Percentiles rank a stretch among this genome's conserved stretches.
These are phyloP conservation scores for Salinomyces thailandicus DNA, from an alignment of 2,329 filamentous ascomycete species.

Conservation along the genomic window DNA sequence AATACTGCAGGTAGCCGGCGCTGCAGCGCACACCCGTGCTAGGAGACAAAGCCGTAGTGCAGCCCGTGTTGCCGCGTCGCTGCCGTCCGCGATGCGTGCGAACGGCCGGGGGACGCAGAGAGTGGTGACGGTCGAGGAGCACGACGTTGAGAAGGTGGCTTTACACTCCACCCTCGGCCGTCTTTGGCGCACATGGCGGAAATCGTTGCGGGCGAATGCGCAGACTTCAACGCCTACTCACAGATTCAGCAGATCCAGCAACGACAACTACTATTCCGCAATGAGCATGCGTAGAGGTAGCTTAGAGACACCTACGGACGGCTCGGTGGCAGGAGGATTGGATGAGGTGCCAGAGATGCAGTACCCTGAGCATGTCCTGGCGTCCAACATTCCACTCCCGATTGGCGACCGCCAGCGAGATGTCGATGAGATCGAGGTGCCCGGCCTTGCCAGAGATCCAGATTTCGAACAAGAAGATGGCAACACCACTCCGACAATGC, in stretches of 20 bases:
- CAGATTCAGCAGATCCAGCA: background rate
- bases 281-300: constrained; percentile 14
- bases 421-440: constrained; percentile 69
- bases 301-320: constrained; percentile 11
- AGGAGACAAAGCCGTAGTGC: constrained; percentile 29
- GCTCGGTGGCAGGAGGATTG: constrained; percentile 6
- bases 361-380: constrained; percentile 30
- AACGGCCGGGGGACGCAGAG: background rate
- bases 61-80: constrained; percentile 10
- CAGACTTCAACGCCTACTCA: background rate
- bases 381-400: constrained; percentile 59
- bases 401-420: constrained; percentile 53
- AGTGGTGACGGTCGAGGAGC: constrained; percentile 67
- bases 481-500: constrained; percentile 2
- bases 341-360: constrained; percentile 30
- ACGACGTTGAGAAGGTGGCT: constrained; percentile 86
- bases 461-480: constrained; percentile 35
- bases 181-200: constrained; percentile 93
- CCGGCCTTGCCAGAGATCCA: constrained; percentile 57
- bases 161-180: constrained; percentile 79
- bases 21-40: constrained; percentile 64
- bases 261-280: constrained; percentile 1
- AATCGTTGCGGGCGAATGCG: constrained; percentile 51
- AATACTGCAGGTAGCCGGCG: constrained; percentile 73
- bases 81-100: background rate